A percentile compares a stretch with the other conserved stretches of the same genome.
Evolutionary conservation across 176 grass and related monocot species (phyloP).

Genomic region (Triticum timopheevii): DNA sequence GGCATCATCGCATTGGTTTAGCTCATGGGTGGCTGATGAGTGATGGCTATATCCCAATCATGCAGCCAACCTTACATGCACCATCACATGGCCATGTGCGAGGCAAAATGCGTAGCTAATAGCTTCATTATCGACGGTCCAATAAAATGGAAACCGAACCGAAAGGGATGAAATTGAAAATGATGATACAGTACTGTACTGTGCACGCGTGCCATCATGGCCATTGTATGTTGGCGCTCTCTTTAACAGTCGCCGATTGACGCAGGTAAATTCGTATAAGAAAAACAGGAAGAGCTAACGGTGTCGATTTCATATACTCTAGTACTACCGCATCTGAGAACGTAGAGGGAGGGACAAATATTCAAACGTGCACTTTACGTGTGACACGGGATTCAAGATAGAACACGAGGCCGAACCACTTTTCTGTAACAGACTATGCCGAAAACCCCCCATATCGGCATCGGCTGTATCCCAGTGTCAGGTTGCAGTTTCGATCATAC

Average conservation of each 20-base stretch:
- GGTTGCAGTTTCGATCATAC: too few species aligned
- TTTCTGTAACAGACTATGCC: background rate
- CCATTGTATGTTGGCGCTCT: background rate
- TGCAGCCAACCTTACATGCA: background rate
- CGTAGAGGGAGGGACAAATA: background rate
- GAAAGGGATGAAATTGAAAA: constrained; percentile 3
- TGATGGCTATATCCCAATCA: background rate
- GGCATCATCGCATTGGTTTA: background rate
- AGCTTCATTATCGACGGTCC: background rate
- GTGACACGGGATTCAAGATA: background rate
- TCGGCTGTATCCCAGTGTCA: too few species aligned
- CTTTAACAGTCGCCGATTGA: background rate
- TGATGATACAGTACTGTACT: background rate
- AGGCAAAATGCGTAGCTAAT: background rate
- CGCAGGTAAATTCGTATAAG: background rate
- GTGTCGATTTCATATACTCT: too few species aligned
- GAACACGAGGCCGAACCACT: background rate
- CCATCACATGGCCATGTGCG: constrained; percentile 33
- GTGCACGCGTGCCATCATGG: background rate
- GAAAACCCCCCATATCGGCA: too few species aligned
- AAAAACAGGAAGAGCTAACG: too few species aligned
- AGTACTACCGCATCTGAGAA: background rate
- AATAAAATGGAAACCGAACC: background rate
- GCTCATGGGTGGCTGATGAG: constrained; percentile 2
- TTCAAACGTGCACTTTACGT: background rate